Evolutionary conservation across 495 filamentous ascomycete genomes (phyloP).

Genomic region (Aspergillus haitiensis): DNA sequence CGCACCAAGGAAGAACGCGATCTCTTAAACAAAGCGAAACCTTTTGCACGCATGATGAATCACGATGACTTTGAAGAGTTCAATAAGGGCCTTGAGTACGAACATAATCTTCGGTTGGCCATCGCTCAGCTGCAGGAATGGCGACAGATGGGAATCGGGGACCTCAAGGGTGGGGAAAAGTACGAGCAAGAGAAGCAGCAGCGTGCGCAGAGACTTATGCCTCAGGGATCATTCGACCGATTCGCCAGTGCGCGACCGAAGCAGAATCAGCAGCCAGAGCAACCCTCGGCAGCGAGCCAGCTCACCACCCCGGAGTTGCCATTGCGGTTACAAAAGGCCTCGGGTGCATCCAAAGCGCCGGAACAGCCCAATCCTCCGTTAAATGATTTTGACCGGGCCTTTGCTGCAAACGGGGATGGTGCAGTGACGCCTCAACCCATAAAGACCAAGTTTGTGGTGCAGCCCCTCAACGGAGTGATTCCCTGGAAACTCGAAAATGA

Average conservation of each 20-base stretch:
- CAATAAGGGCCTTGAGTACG: constrained; percentile 78
- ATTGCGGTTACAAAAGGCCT: constrained; percentile 52
- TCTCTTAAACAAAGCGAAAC: constrained; percentile 87
- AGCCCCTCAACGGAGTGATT: constrained; percentile 54
- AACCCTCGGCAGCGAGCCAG: constrained; percentile 65
- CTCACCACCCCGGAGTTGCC: constrained; percentile 77
- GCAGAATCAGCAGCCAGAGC: constrained; percentile 61
- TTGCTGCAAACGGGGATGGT: constrained; percentile 44
- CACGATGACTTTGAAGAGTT: constrained; percentile 85
- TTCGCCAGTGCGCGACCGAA: constrained; percentile 61
- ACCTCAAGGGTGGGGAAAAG: constrained; percentile 84
- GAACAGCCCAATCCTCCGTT: constrained; percentile 36
- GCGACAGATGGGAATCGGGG: constrained; percentile 78
- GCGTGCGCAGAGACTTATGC: constrained; percentile 66
- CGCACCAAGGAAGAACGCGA: constrained; percentile 93
- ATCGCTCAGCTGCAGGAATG: constrained; percentile 93
- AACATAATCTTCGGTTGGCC: constrained; percentile 86
- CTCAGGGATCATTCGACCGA: constrained; percentile 78
- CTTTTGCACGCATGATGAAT: constrained; percentile 96
- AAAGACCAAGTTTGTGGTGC: constrained; percentile 49
- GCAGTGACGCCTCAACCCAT: constrained; percentile 40
- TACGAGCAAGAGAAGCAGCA: constrained; percentile 88
- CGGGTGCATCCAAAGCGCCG: constrained; percentile 33
- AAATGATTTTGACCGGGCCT: constrained; percentile 46
- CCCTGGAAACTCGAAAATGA: constrained; percentile 73